phyloP scores from a whole-genome alignment of 306 rosid genomes.

The Inga oerstediana region DNA sequence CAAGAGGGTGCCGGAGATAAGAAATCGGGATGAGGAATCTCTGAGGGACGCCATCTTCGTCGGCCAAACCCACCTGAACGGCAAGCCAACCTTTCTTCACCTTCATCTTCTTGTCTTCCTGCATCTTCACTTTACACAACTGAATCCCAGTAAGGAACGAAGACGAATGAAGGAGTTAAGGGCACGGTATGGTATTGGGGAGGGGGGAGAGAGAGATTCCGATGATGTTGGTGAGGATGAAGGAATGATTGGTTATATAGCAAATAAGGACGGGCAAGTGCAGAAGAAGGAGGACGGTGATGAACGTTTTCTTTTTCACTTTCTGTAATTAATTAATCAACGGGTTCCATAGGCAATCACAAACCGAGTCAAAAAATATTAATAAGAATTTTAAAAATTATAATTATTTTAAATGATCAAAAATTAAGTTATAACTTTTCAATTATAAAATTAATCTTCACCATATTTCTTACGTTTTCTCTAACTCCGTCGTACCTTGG shows the following conservation, averaged over 20 bases:
- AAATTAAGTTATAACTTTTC: no score
- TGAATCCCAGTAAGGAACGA: background rate
- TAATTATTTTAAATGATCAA: no score
- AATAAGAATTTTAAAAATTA: no score
- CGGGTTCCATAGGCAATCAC: background rate
- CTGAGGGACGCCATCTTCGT: slow-evolving; percentile 50
- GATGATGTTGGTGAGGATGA: background rate
- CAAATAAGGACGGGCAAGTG: background rate
- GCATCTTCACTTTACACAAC: slow-evolving; percentile 11
- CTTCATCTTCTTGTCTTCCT: slow-evolving; percentile 60
- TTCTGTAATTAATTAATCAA: background rate
- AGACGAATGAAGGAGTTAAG: background rate
- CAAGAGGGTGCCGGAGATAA: slow-evolving; percentile 65
- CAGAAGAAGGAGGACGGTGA: background rate
- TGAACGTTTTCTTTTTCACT: background rate
- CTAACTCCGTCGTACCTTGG: no score
- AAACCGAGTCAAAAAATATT: background rate
- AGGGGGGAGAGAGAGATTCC: background rate
- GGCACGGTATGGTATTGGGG: no score
- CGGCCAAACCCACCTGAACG: slow-evolving; percentile 66
- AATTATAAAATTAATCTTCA: no score
- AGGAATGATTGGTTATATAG: background rate
- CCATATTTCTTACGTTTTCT: no score
- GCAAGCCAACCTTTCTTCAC: slow-evolving; percentile 77
- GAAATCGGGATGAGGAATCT: slow-evolving; percentile 66